These are phyloP conservation scores for Sclerotinia spermophila DNA, from an alignment of 2,329 filamentous ascomycete species.

Conservation along the genomic window DNA sequence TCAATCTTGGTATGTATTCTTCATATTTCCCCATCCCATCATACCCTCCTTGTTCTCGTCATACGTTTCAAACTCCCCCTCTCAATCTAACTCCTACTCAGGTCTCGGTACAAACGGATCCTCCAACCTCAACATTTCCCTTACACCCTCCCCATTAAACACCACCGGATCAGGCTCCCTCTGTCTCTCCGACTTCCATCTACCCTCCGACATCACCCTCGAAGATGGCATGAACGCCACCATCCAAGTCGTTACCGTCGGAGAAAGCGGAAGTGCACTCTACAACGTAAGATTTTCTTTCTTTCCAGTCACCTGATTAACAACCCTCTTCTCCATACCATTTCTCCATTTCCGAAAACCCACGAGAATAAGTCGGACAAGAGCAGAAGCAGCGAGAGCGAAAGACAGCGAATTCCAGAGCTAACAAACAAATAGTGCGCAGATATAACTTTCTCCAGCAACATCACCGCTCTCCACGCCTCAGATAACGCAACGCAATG, in stretches of 20 bases:
- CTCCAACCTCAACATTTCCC: constrained; percentile 20
- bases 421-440: constrained; percentile 2
- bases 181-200: constrained; percentile 17
- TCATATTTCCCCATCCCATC: neutral
- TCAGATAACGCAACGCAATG: neutral
- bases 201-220: constrained; percentile 10
- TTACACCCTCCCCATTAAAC: constrained; percentile 15
- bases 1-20: constrained; percentile 9
- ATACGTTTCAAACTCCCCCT: neutral
- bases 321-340: neutral
- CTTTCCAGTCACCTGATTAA: no score
- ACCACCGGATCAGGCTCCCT: constrained; percentile 18
- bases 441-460: constrained; percentile 13
- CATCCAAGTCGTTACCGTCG: constrained; percentile 20
- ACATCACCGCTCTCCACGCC: neutral
- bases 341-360: no score
- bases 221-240: constrained; percentile 18
- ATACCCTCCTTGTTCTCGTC: neutral
- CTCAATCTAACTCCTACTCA: neutral
- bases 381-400: neutral
- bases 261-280: constrained; percentile 18
- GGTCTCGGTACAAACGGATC: constrained; percentile 18
- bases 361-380: neutral
- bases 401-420: no score
- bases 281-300: constrained; percentile 17